phyloP scores from a whole-genome alignment of 768 basidiomycete species.

The Polyporus arcularius region DNA sequence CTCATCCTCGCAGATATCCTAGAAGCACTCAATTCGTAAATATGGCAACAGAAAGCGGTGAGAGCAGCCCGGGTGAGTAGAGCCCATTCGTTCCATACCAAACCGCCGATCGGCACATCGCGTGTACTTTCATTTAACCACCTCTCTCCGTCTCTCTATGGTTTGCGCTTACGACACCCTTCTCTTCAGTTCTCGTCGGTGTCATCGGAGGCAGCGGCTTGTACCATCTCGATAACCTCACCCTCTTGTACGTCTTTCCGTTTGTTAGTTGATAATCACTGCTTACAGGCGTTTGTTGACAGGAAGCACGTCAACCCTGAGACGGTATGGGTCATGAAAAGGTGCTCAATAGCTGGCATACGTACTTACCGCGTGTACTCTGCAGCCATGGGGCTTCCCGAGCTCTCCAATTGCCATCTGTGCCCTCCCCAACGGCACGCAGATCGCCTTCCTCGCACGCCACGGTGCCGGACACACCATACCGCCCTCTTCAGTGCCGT shows the following conservation, averaged over 20 bases:
- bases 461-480: slow-evolving; percentile 85
- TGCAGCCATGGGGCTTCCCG: slow-evolving; percentile 90
- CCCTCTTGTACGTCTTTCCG: slow-evolving; percentile 58
- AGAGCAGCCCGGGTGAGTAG: no score
- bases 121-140: background rate
- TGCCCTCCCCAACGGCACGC: slow-evolving; percentile 76
- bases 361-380: background rate
- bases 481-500: slow-evolving; percentile 78
- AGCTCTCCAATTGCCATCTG: slow-evolving; percentile 92
- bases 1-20: background rate
- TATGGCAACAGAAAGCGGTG: background rate
- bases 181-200: slow-evolving; percentile 67
- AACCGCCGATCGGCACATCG: background rate
- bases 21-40: background rate
- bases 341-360: background rate
- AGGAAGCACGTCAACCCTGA: slow-evolving; percentile 79
- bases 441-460: slow-evolving; percentile 88
- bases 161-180: background rate
- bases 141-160: background rate
- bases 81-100: no score
- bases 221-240: slow-evolving; percentile 91
- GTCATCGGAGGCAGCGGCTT: slow-evolving; percentile 92
- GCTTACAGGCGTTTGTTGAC: background rate
- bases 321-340: slow-evolving; percentile 54
- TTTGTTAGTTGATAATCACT: background rate